Evolutionary conservation across 805 yeast species (phyloP).

Genomic region (Ogataea wickerhamii): DNA sequence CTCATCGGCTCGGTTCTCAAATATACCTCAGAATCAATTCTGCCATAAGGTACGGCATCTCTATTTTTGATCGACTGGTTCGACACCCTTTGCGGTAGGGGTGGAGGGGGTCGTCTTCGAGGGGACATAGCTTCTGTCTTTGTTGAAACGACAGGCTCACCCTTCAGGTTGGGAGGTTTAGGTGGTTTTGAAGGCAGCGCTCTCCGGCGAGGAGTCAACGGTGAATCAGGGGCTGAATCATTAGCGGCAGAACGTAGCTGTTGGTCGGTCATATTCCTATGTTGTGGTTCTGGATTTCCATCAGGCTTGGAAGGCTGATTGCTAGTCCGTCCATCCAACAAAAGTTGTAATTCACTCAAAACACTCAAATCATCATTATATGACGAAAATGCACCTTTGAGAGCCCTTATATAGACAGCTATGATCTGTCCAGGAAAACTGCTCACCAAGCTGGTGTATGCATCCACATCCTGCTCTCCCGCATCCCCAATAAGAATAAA

Average conservation of each 20-base stretch:
- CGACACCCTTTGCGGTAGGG: not conserved
- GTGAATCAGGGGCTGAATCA: not conserved
- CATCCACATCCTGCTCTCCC: conserved; percentile 93
- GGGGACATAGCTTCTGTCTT: not conserved
- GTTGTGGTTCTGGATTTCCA: not conserved
- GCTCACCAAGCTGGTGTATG: conserved; percentile 70
- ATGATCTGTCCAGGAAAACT: conserved; percentile 58
- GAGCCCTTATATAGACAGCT: conserved; percentile 79
- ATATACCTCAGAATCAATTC: conserved; percentile 1
- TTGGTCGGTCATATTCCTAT: not conserved
- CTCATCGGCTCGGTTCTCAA: not conserved
- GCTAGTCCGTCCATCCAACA: not conserved
- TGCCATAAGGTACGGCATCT: not conserved
- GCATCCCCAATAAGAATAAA: conserved; percentile 92
- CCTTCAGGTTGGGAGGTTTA: not conserved
- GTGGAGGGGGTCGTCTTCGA: conserved; percentile 1
- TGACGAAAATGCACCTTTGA: conserved; percentile 64
- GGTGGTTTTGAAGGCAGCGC: not conserved
- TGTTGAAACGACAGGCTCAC: not conserved
- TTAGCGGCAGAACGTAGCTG: not conserved
- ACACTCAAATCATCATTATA: conserved; percentile 35
- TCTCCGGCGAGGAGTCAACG: not conserved
- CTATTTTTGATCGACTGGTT: not conserved
- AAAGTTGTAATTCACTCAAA: conserved; percentile 19
- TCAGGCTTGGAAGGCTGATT: not conserved